Evolutionary conservation across 2,329 filamentous ascomycete genomes (phyloP).

Genomic region (Calonectria honghensis): DNA sequence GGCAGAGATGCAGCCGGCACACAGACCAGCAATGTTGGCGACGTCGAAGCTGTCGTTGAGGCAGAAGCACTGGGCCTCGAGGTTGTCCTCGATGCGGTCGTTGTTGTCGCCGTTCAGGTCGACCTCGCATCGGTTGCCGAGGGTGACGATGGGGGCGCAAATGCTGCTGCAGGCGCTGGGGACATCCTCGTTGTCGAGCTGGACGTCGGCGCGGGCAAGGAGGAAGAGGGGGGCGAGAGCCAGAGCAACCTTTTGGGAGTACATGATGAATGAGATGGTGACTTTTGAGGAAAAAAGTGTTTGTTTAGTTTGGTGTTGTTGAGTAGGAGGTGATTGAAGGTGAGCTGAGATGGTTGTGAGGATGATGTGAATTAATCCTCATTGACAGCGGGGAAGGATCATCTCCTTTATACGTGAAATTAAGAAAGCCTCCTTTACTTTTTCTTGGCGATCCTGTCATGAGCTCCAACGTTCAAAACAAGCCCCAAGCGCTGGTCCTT

Average conservation of each 20-base stretch:
- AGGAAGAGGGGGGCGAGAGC: constrained; percentile 55
- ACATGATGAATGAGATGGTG: constrained; percentile 49
- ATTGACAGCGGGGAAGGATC: neutral
- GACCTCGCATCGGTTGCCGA: constrained; percentile 61
- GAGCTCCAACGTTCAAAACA: constrained; percentile 3
- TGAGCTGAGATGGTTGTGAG: neutral
- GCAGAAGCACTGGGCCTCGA: constrained; percentile 64
- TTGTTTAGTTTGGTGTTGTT: neutral
- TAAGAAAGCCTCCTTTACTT: neutral
- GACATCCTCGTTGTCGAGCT: constrained; percentile 59
- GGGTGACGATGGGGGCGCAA: constrained; percentile 60
- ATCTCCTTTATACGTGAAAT: constrained; percentile 1
- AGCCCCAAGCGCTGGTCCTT: neutral
- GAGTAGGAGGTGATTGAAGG: too few species aligned
- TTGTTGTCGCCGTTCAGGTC: constrained; percentile 54
- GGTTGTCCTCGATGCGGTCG: constrained; percentile 60
- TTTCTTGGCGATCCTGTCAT: neutral
- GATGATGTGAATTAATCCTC: neutral
- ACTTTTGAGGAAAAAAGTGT: neutral
- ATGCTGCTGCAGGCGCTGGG: constrained; percentile 59
- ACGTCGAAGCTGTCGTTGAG: constrained; percentile 65
- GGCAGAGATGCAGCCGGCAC: constrained; percentile 59
- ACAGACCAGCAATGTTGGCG: constrained; percentile 58
- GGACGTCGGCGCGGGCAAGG: constrained; percentile 58
- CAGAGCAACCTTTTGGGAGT: constrained; percentile 55